phyloP scores from a whole-genome alignment of 2,329 filamentous ascomycete genomes.

The Xylariaceae sp. region DNA sequence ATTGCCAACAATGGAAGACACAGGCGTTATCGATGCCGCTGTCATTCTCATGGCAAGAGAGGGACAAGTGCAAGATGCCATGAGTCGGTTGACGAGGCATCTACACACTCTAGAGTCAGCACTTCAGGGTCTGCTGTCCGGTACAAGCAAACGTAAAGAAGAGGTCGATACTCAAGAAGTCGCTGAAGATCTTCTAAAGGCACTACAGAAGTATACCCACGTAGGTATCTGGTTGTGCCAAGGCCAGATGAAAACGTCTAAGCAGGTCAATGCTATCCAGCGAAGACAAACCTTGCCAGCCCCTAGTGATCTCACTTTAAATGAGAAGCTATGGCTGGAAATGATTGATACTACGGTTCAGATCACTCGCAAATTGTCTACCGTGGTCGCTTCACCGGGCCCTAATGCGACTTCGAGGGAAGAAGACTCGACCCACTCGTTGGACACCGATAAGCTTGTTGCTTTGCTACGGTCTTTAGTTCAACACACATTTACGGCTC shows the following conservation, averaged over 20 bases:
- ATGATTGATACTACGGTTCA: constrained; percentile 67
- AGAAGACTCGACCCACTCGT: constrained; percentile 32
- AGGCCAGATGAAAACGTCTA: constrained; percentile 73
- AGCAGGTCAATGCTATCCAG: constrained; percentile 53
- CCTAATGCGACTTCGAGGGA: constrained; percentile 32
- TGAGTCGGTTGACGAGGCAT: constrained; percentile 84
- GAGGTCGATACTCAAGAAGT: constrained; percentile 64
- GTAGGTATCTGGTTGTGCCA: constrained; percentile 97
- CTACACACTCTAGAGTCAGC: constrained; percentile 80
- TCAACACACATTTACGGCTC: constrained; percentile 87
- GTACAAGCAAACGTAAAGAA: constrained; percentile 62
- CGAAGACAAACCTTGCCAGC: constrained; percentile 57
- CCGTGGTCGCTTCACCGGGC: constrained; percentile 50
- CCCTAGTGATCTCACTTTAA: constrained; percentile 55
- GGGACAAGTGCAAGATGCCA: constrained; percentile 81
- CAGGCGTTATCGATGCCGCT: constrained; percentile 89
- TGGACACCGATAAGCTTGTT: constrained; percentile 68
- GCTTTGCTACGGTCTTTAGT: constrained; percentile 77
- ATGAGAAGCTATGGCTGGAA: constrained; percentile 66
- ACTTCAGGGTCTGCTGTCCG: constrained; percentile 74
- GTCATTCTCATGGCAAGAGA: constrained; percentile 90
- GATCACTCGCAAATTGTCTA: constrained; percentile 69
- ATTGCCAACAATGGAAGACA: constrained; percentile 86
- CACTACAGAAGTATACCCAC: constrained; percentile 86
- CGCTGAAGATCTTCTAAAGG: constrained; percentile 75